These are phyloP conservation scores for Intubia oerlemansii DNA, from an alignment of 2,329 filamentous ascomycete genomes.

Conservation along the genomic window DNA sequence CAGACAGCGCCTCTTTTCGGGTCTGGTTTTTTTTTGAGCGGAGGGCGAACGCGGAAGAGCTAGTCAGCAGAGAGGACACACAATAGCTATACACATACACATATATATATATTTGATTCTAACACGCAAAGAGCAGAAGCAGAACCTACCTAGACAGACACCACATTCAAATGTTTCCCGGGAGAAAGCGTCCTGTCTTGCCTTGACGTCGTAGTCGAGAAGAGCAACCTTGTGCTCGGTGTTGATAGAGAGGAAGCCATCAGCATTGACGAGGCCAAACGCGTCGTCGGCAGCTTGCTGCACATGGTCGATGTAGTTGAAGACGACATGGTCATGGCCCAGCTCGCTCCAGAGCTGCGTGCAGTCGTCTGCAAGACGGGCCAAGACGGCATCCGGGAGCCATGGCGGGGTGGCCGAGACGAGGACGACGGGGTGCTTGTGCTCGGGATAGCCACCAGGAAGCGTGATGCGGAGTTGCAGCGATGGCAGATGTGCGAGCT, in stretches of 20 bases:
- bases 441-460: constrained; percentile 34
- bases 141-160: constrained; percentile 46
- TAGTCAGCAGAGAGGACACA: too few relatives aligned
- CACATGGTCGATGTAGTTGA: constrained; percentile 40
- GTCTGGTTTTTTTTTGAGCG: too few relatives aligned
- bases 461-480: constrained; percentile 30
- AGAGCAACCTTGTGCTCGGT: constrained; percentile 45
- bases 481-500: constrained; percentile 35
- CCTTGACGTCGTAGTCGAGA: constrained; percentile 56
- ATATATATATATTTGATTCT: not conserved
- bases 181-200: constrained; percentile 56
- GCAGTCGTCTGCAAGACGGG: constrained; percentile 27
- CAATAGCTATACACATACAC: too few relatives aligned
- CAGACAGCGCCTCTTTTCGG: constrained; percentile 74
- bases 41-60: too few relatives aligned
- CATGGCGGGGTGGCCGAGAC: constrained; percentile 35
- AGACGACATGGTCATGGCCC: constrained; percentile 36
- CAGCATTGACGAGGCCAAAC: constrained; percentile 32
- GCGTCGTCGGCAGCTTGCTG: constrained; percentile 35
- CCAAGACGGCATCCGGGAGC: constrained; percentile 27
- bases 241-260: constrained; percentile 28
- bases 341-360: constrained; percentile 38
- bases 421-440: constrained; percentile 25
- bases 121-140: not conserved
- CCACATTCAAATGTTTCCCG: constrained; percentile 73